Percentiles rank a stretch among this genome's conserved stretches.
Evolutionary conservation across 306 rosid genomes (phyloP).

Genomic region (Ormosia emarginata): DNA sequence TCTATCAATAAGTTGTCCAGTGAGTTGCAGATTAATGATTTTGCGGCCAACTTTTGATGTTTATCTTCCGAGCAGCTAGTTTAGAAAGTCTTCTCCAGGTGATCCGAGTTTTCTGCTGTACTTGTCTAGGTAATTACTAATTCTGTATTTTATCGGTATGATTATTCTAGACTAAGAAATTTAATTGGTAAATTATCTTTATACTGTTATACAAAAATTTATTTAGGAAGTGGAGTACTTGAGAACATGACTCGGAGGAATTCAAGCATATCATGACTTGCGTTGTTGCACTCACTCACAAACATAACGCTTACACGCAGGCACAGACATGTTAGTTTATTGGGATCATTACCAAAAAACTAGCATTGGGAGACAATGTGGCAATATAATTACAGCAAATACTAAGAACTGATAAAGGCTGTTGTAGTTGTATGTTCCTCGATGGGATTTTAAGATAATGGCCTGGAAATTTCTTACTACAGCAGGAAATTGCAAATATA

Average conservation of each 20-base stretch:
- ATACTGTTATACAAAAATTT: background rate
- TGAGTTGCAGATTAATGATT: constrained; percentile 44
- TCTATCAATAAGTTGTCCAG: constrained; percentile 39
- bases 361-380: too few relatives aligned
- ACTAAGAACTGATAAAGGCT: background rate
- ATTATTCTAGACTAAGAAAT: background rate
- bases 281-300: background rate
- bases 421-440: background rate
- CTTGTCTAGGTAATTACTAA: constrained; percentile 59
- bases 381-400: background rate
- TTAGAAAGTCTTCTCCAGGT: constrained; percentile 75
- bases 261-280: background rate
- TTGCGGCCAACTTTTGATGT: constrained; percentile 59
- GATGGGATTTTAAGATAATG: background rate
- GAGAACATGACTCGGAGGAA: background rate
- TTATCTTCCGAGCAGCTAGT: constrained; percentile 73
- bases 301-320: background rate
- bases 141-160: background rate
- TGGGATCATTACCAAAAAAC: too few relatives aligned
- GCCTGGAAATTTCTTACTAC: background rate
- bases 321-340: background rate
- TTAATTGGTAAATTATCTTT: background rate
- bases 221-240: background rate
- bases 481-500: background rate
- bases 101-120: constrained; percentile 59